These are phyloP conservation scores for Claviceps humidiphila DNA, from an alignment of 2,329 filamentous ascomycete species.

Conservation along the genomic window DNA sequence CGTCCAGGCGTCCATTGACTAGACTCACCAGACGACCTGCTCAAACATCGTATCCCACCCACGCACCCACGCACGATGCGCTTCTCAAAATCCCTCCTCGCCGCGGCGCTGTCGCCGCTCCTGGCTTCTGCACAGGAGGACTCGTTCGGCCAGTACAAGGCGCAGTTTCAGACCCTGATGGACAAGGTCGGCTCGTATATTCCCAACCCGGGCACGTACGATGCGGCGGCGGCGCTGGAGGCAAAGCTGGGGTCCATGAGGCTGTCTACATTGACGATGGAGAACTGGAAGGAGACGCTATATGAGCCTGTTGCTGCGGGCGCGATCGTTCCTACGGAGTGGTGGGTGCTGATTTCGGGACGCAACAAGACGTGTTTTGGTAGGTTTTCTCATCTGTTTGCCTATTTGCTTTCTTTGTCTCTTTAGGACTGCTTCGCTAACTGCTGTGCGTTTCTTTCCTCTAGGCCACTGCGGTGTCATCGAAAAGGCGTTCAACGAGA, in stretches of 20 bases:
- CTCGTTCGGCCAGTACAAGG: slow-evolving; percentile 43
- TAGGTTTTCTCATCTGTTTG: slow-evolving; percentile 21
- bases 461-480: slow-evolving; percentile 50
- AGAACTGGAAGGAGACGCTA: slow-evolving; percentile 59
- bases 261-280: slow-evolving; percentile 44
- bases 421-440: neutral
- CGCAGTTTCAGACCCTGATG: slow-evolving; percentile 50
- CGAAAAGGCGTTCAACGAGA: slow-evolving; percentile 54
- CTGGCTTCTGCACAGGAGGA: slow-evolving; percentile 39
- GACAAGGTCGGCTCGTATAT: slow-evolving; percentile 43
- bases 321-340: slow-evolving; percentile 55
- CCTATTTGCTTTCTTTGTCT: slow-evolving; percentile 8
- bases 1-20: neutral
- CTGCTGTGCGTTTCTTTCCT: neutral
- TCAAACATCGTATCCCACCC: neutral
- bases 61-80: slow-evolving; percentile 33
- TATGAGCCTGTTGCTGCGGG: slow-evolving; percentile 46
- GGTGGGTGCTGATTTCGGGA: slow-evolving; percentile 62
- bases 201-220: slow-evolving; percentile 31
- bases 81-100: slow-evolving; percentile 36
- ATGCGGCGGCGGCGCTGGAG: slow-evolving; percentile 27
- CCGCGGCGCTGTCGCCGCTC: slow-evolving; percentile 40
- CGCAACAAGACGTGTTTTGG: slow-evolving; percentile 67
- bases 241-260: slow-evolving; percentile 27
- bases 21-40: neutral